Percentiles rank a stretch among this genome's conserved stretches.
These are phyloP conservation scores for Aspergillus fischeri DNA, from an alignment of 2,329 filamentous ascomycete species.

Conservation along the genomic window DNA sequence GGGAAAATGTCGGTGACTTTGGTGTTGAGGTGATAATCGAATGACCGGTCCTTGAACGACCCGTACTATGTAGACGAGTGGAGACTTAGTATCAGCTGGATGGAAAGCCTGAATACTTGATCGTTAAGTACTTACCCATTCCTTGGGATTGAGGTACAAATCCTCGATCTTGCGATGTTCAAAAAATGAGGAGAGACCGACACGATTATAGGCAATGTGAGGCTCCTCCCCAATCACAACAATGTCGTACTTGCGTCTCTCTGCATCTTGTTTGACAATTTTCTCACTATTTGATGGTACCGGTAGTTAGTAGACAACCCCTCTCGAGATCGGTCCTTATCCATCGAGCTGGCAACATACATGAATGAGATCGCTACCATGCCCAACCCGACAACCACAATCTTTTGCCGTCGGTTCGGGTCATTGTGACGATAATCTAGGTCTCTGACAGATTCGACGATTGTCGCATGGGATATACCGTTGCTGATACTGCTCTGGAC, in stretches of 20 bases:
- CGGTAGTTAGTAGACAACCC: neutral
- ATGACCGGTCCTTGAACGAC: conserved; percentile 60
- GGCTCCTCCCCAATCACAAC: conserved; percentile 84
- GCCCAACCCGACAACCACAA: conserved; percentile 81
- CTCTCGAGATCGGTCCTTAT: neutral
- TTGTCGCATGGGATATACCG: conserved; percentile 4
- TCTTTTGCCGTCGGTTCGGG: conserved; percentile 48
- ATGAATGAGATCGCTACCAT: conserved; percentile 92
- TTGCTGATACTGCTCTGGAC: conserved; percentile 18
- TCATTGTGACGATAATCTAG: conserved; percentile 3
- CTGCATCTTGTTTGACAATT: conserved; percentile 75
- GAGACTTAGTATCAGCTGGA: neutral
- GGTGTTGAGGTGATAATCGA: conserved; percentile 74
- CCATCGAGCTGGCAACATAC: conserved; percentile 50
- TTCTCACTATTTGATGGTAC: conserved; percentile 64
- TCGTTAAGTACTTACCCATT: conserved; percentile 60
- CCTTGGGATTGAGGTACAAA: conserved; percentile 77
- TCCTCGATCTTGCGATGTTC: conserved; percentile 80
- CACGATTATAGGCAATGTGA: conserved; percentile 85
- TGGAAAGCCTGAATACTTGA: no score
- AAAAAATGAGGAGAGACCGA: conserved; percentile 85
- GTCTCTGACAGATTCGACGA: conserved; percentile 4
- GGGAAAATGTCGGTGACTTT: conserved; percentile 65
- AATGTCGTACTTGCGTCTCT: conserved; percentile 71
- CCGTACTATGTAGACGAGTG: conserved; percentile 52